Percentiles rank a stretch among this genome's conserved stretches.
These are phyloP conservation scores for Neonectria sp. DNA, from an alignment of 2,329 filamentous ascomycete species.

Conservation along the genomic window DNA sequence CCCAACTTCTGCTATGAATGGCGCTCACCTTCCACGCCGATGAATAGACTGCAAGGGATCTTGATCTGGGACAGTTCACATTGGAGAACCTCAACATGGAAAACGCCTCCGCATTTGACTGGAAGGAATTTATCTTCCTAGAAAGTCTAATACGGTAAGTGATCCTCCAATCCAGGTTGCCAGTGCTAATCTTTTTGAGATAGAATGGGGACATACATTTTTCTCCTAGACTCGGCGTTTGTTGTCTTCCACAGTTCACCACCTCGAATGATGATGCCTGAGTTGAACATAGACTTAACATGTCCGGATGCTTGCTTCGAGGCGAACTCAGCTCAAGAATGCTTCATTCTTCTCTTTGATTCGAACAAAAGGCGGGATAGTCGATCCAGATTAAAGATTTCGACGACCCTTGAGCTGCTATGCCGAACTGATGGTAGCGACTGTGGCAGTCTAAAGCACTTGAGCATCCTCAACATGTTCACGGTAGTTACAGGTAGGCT, in stretches of 20 bases:
- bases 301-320: slow-evolving; percentile 15
- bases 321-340: slow-evolving; percentile 12
- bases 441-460: background rate
- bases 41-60: slow-evolving; percentile 8
- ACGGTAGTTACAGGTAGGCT: slow-evolving; percentile 15
- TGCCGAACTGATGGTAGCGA: background rate
- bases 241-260: slow-evolving; percentile 10
- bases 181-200: background rate
- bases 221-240: slow-evolving; percentile 13
- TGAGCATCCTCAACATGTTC: slow-evolving; percentile 16
- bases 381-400: background rate
- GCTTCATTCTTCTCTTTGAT: slow-evolving; percentile 5
- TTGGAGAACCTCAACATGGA: background rate
- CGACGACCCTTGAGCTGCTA: background rate
- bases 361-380: background rate
- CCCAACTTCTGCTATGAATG: background rate
- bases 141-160: slow-evolving; percentile 7
- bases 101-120: background rate
- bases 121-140: slow-evolving; percentile 1
- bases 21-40: background rate
- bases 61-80: background rate
- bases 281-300: slow-evolving; percentile 7
- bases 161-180: rapidly evolving
- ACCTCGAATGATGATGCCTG: slow-evolving; percentile 9
- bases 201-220: slow-evolving; percentile 12